Percentiles rank a stretch among this genome's conserved stretches.
Conservation (phyloP, 2,329 filamentous ascomycete genomes). For the Monosporascus sp. region DNA sequence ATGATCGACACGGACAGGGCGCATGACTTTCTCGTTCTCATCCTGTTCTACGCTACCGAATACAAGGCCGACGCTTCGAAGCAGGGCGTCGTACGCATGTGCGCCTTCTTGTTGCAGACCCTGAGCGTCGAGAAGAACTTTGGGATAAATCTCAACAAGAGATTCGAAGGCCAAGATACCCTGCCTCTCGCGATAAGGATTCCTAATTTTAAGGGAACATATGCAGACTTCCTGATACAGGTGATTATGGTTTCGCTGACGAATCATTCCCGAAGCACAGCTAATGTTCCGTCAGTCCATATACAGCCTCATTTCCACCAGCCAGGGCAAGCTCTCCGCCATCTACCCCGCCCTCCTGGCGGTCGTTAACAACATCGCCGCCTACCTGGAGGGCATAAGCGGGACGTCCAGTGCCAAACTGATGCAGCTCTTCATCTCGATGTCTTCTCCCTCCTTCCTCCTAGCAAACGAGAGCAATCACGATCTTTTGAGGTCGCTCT, state of each 20-base stretch:
- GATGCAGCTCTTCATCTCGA: constrained; percentile 81
- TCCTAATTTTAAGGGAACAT: constrained; percentile 78
- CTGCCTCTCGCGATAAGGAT: constrained; percentile 78
- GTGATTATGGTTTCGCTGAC: constrained; percentile 42
- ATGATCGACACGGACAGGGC: constrained; percentile 93
- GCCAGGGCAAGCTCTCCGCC: constrained; percentile 82
- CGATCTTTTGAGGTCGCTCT: constrained; percentile 67
- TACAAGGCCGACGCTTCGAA: constrained; percentile 81
- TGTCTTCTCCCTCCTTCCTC: constrained; percentile 90
- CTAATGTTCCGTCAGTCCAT: constrained; percentile 59
- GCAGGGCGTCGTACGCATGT: constrained; percentile 92
- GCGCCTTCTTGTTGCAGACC: constrained; percentile 93
- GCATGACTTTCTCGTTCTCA: constrained; percentile 86
- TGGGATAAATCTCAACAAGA: constrained; percentile 82
- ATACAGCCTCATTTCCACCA: constrained; percentile 83
- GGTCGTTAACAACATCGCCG: constrained; percentile 88
- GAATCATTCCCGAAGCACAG: not conserved
- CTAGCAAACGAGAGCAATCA: constrained; percentile 92
- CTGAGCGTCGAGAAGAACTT: constrained; percentile 90
- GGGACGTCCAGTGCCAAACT: constrained; percentile 72
- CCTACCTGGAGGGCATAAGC: constrained; percentile 74
- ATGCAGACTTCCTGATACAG: constrained; percentile 90
- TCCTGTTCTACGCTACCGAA: constrained; percentile 89
- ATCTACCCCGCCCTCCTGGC: constrained; percentile 90
- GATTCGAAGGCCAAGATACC: constrained; percentile 83